Conservation (phyloP, 2,329 filamentous ascomycete species). For the Cercospora zeina region DNA sequence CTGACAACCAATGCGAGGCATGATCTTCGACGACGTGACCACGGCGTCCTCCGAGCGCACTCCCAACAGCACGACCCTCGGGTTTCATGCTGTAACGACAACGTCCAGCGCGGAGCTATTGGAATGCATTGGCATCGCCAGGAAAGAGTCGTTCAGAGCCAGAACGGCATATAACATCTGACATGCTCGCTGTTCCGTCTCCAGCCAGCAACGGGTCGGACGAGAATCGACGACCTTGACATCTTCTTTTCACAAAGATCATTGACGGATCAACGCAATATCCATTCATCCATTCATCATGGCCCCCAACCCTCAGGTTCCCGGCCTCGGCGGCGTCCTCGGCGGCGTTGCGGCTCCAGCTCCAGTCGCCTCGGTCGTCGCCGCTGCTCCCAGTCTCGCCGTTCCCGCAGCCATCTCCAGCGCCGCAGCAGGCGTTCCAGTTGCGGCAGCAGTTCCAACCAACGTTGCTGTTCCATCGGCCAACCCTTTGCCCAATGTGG, state of each 20-base stretch:
- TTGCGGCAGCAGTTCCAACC: neutral
- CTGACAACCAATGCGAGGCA: neutral
- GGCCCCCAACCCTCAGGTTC: conserved; percentile 11
- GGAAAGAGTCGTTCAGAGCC: too few species aligned
- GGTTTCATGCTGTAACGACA: neutral
- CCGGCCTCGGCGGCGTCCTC: neutral
- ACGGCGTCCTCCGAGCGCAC: neutral
- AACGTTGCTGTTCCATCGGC: neutral
- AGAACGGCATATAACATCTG: neutral
- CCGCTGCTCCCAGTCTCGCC: neutral
- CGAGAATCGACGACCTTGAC: neutral
- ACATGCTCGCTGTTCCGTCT: too few species aligned
- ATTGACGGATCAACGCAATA: neutral
- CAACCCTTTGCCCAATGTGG: conserved; percentile 8
- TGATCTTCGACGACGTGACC: neutral
- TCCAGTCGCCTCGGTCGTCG: neutral
- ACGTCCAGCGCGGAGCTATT: neutral
- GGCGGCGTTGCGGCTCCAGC: conserved; percentile 1
- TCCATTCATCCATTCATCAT: conserved; percentile 4
- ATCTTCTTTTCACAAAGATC: neutral
- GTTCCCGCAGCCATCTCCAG: neutral
- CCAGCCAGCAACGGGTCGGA: neutral
- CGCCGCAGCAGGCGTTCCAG: neutral
- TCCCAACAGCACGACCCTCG: neutral
- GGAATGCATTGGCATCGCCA: neutral